Percentiles rank a stretch among this genome's conserved stretches.
Conservation (phyloP, 2,329 filamentous ascomycete genomes). For the Juglanconis sp. region DNA sequence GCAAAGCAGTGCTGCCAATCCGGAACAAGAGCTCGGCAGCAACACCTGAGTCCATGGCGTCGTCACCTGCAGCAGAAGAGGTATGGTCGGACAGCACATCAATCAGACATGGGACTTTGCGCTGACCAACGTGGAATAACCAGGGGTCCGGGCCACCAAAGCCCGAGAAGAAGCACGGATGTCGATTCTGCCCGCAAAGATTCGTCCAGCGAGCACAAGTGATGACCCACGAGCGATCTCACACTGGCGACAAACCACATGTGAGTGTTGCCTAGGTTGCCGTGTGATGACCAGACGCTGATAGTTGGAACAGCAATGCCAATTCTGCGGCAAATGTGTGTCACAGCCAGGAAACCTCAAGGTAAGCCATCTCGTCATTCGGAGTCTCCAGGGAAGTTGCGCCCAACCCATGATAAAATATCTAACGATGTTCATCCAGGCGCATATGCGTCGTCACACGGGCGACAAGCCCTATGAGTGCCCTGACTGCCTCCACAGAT, state of each 20-base stretch:
- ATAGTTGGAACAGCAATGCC: constrained; percentile 18
- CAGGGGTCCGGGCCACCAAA: constrained; percentile 19
- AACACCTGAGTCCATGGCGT: background rate
- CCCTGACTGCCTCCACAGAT: constrained; percentile 74
- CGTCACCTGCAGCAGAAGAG: constrained; percentile 5
- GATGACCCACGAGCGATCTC: constrained; percentile 81
- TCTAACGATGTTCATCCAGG: constrained; percentile 44
- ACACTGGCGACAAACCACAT: constrained; percentile 88
- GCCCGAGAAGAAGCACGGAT: constrained; percentile 67
- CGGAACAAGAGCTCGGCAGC: background rate
- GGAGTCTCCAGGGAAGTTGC: background rate
- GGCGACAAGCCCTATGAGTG: constrained; percentile 83
- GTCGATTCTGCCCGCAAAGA: constrained; percentile 68
- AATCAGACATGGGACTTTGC: background rate
- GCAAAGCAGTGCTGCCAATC: background rate
- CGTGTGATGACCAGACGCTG: background rate
- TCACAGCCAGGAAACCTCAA: constrained; percentile 90
- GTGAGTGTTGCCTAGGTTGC: constrained; percentile 48
- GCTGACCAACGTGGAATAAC: background rate
- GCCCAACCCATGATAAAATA: background rate
- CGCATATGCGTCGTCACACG: constrained; percentile 82
- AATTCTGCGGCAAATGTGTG: constrained; percentile 71
- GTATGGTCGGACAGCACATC: background rate
- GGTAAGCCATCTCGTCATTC: constrained; percentile 44
- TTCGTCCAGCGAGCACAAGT: constrained; percentile 93